Evolutionary conservation across 2,329 filamentous ascomycete species (phyloP).

Genomic region (Aspergillus brasiliensis): DNA sequence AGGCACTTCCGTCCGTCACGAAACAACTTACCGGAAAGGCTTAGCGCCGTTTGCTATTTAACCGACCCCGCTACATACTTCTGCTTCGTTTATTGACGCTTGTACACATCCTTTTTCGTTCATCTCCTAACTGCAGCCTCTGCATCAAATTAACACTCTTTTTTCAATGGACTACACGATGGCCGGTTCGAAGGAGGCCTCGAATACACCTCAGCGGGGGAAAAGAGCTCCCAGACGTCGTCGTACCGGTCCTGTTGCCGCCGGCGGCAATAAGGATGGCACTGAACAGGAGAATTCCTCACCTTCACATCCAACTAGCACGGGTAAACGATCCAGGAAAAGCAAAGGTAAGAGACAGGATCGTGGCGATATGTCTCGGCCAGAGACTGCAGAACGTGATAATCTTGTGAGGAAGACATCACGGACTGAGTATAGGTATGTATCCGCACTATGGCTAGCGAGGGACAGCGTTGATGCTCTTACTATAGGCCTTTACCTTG

Average conservation of each 20-base stretch:
- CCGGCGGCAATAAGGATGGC: not conserved
- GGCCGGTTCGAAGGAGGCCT: not conserved
- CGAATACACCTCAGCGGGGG: not conserved
- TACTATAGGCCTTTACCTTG: not conserved
- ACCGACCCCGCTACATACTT: not conserved
- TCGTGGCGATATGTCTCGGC: not conserved
- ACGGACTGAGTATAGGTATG: not conserved
- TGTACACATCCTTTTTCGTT: not conserved
- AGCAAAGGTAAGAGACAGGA: not conserved
- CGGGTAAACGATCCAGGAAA: not conserved
- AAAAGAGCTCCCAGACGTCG: not conserved
- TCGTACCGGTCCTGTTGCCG: not conserved
- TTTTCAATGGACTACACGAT: not conserved
- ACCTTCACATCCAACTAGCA: not conserved
- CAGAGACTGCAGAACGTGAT: not conserved
- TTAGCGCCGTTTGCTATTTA: not conserved
- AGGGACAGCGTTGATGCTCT: not conserved
- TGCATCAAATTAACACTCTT: no score
- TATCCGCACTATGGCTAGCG: not conserved
- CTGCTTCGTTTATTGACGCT: not conserved
- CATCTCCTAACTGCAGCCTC: no score
- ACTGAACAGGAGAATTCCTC: not conserved
- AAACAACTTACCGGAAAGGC: not conserved
- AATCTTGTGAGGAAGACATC: not conserved
- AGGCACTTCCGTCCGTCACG: no score